A percentile compares a stretch with the other conserved stretches of the same genome.
Conservation (phyloP, 2,329 filamentous ascomycete species). For the Fusarium papillatum region DNA sequence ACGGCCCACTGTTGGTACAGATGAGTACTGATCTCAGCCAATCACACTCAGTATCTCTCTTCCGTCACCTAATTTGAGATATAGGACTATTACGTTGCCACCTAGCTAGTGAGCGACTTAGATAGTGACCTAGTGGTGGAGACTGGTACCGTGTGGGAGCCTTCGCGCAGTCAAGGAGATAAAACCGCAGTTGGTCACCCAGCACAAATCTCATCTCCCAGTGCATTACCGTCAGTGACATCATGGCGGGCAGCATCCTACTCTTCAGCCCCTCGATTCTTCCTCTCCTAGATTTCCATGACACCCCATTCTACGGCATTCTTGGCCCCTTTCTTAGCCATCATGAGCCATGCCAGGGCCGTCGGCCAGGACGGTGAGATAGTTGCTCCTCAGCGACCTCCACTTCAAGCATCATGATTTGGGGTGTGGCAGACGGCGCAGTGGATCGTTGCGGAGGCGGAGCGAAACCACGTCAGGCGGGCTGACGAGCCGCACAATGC, state of each 20-base stretch:
- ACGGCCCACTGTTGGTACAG: too few relatives aligned
- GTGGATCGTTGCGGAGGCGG: conserved; percentile 37
- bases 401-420: conserved; percentile 37
- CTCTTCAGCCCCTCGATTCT: conserved; percentile 3
- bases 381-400: conserved; percentile 39
- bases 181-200: too few relatives aligned
- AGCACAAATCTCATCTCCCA: too few relatives aligned
- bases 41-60: neutral
- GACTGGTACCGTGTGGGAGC: neutral
- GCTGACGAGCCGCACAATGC: conserved; percentile 37
- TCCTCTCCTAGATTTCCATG: neutral
- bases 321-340: neutral
- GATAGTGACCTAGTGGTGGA: neutral
- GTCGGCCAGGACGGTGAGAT: conserved; percentile 12
- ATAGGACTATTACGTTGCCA: neutral
- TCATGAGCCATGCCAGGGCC: conserved; percentile 20
- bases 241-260: neutral
- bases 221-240: neutral
- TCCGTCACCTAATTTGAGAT: neutral
- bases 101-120: neutral
- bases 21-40: neutral
- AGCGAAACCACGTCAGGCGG: conserved; percentile 21
- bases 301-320: neutral
- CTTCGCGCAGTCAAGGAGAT: neutral
- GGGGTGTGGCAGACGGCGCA: conserved; percentile 27